Evolutionary conservation across 352 stramenopile genomes (phyloP).

Genomic region (Thalassiosira mediterranea): DNA sequence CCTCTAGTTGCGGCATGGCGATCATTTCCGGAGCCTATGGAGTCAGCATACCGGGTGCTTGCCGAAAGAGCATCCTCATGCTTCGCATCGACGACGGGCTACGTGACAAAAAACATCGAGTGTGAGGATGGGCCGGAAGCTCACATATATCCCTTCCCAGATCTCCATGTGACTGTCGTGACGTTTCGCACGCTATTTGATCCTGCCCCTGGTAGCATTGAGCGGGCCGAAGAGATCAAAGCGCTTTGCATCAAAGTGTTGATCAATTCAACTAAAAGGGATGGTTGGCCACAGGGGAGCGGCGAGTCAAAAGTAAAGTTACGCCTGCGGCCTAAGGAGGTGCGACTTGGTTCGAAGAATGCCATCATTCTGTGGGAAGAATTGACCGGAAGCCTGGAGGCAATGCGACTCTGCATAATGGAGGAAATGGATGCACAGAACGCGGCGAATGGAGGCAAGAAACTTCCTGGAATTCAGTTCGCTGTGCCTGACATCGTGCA

Average conservation of each 20-base stretch:
- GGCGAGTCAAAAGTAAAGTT: constrained; percentile 8
- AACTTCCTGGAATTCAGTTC: constrained; percentile 1
- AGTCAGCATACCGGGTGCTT: constrained; percentile 7
- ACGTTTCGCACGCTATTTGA: constrained; percentile 19
- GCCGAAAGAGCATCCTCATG: constrained; percentile 1
- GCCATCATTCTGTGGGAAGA: constrained; percentile 22
- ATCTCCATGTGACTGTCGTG: constrained; percentile 19
- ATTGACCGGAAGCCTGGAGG: constrained; percentile 12
- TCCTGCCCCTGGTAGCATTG: neutral
- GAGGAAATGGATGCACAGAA: constrained; percentile 14
- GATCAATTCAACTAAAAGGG: constrained; percentile 6
- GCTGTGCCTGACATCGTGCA: constrained; percentile 15
- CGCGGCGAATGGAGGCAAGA: too few relatives aligned
- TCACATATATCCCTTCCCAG: constrained; percentile 31
- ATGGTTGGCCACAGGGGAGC: constrained; percentile 7
- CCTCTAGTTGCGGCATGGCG: constrained; percentile 14
- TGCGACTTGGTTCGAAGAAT: constrained; percentile 16
- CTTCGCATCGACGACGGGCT: constrained; percentile 11
- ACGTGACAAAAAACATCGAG: neutral
- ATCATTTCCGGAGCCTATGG: constrained; percentile 10
- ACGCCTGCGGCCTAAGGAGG: constrained; percentile 11
- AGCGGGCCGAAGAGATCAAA: constrained; percentile 15
- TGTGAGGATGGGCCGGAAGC: neutral
- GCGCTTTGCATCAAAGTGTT: constrained; percentile 2
- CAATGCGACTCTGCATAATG: constrained; percentile 11